These are phyloP conservation scores for Drosera spatulata DNA, from an alignment of 179 eudicot genomes.

Conservation along the genomic window DNA sequence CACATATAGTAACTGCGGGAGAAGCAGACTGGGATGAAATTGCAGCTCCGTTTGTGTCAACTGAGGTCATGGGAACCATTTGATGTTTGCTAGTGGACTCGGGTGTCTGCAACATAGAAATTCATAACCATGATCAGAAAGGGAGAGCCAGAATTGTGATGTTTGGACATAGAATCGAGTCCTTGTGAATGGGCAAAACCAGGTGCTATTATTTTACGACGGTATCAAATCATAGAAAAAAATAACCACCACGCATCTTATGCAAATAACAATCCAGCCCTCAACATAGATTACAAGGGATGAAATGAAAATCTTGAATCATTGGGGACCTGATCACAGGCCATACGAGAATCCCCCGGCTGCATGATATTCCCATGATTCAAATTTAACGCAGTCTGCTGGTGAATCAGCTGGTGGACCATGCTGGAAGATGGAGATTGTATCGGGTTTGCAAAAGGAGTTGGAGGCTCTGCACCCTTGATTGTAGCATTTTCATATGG, in stretches of 20 bases:
- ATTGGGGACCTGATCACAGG: no score
- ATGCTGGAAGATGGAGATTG: slow-evolving; percentile 10
- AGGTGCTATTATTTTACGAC: no score
- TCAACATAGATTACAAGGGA: no score
- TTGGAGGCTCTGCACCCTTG: slow-evolving; percentile 4
- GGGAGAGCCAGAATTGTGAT: neutral
- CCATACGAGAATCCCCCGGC: no score
- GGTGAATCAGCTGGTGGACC: slow-evolving; percentile 9
- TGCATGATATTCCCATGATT: no score
- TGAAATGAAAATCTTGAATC: no score
- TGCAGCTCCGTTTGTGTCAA: slow-evolving; percentile 7
- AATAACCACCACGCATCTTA: neutral
- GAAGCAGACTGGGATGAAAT: slow-evolving; percentile 12
- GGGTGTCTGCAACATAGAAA: slow-evolving; percentile 14
- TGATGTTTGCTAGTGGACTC: slow-evolving; percentile 10
- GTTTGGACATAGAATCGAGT: no score
- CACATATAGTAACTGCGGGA: slow-evolving; percentile 8
- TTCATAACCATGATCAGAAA: neutral
- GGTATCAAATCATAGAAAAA: slow-evolving; percentile 11
- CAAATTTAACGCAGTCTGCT: slow-evolving; percentile 4
- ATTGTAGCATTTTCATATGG: slow-evolving; percentile 9
- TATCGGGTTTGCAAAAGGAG: slow-evolving; percentile 9
- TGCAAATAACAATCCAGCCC: no score
- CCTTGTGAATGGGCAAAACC: no score
- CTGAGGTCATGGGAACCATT: neutral